These are phyloP conservation scores for Pachyrhizus erosus DNA, from an alignment of 306 rosid genomes.

Conservation along the genomic window DNA sequence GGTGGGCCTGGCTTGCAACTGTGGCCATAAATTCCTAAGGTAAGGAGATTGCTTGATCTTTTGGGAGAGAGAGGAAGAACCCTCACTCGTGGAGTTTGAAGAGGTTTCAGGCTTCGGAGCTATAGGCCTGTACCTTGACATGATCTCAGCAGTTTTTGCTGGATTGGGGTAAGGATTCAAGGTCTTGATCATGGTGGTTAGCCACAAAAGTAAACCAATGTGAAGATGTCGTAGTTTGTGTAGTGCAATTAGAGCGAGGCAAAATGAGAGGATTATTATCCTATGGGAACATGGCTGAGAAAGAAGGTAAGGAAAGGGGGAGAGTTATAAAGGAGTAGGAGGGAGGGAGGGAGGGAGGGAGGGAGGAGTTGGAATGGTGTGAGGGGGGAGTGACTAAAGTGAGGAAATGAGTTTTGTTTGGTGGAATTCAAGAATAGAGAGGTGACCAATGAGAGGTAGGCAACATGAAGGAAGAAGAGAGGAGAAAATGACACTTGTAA, in stretches of 20 bases:
- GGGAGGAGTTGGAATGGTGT: neutral
- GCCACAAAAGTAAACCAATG: too few species aligned
- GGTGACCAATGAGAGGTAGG: constrained; percentile 58
- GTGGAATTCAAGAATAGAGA: constrained; percentile 17
- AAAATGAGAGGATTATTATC: neutral
- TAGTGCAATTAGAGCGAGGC: too few species aligned
- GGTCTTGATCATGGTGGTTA: constrained; percentile 82
- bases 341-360: too few species aligned
- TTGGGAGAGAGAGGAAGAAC: constrained; percentile 53
- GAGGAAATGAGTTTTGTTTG: neutral
- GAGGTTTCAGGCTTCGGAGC: constrained; percentile 89
- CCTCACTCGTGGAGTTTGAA: constrained; percentile 44
- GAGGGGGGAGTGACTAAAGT: neutral
- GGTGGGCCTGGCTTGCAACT: constrained; percentile 86
- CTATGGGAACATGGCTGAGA: neutral
- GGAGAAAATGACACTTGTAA: constrained; percentile 73
- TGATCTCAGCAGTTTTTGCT: constrained; percentile 85
- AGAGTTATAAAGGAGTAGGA: constrained; percentile 46
- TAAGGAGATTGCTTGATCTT: constrained; percentile 81
- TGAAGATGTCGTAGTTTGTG: neutral
- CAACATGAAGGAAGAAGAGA: constrained; percentile 59
- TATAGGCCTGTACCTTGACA: constrained; percentile 91
- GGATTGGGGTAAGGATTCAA: constrained; percentile 65
- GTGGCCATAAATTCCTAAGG: constrained; percentile 85
- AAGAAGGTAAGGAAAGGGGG: neutral